Evolutionary conservation across 805 yeast genomes (phyloP).

Genomic region (Cyberlindnera nakhonratchasimensis): DNA sequence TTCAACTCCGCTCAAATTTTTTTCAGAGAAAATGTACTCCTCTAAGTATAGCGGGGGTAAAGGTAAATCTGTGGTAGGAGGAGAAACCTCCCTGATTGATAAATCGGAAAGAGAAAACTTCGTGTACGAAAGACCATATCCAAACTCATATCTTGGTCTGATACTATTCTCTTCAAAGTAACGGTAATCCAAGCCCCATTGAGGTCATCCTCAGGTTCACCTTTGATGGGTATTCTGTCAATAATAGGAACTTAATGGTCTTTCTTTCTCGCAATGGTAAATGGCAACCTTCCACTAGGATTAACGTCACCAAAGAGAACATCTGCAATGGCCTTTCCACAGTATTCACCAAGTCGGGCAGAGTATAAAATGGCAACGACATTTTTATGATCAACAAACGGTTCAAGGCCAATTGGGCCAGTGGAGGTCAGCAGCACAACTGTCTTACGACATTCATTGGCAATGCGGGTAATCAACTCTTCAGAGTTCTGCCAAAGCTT

Average conservation of each 20-base stretch:
- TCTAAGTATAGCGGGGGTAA: constrained; percentile 46
- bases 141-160: constrained; percentile 58
- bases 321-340: constrained; percentile 56
- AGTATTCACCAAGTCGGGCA: constrained; percentile 54
- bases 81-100: constrained; percentile 38
- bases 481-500: constrained; percentile 61
- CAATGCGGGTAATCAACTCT: constrained; percentile 45
- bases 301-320: constrained; percentile 57
- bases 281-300: constrained; percentile 63
- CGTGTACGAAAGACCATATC: constrained; percentile 58
- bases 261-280: constrained; percentile 54
- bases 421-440: constrained; percentile 58
- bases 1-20: constrained; percentile 50
- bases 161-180: constrained; percentile 54
- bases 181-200: constrained; percentile 49
- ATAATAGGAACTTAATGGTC: constrained; percentile 46
- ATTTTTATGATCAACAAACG: constrained; percentile 52
- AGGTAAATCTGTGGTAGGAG: constrained; percentile 44
- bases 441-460: constrained; percentile 49
- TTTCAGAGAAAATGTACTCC: constrained; percentile 38
- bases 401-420: constrained; percentile 58
- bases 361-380: constrained; percentile 55
- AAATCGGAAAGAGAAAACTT: constrained; percentile 36
- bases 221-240: constrained; percentile 34
- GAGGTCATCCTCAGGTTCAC: constrained; percentile 34